Evolutionary conservation across 768 basidiomycete species (phyloP).

Genomic region (Russula dissimulans): DNA sequence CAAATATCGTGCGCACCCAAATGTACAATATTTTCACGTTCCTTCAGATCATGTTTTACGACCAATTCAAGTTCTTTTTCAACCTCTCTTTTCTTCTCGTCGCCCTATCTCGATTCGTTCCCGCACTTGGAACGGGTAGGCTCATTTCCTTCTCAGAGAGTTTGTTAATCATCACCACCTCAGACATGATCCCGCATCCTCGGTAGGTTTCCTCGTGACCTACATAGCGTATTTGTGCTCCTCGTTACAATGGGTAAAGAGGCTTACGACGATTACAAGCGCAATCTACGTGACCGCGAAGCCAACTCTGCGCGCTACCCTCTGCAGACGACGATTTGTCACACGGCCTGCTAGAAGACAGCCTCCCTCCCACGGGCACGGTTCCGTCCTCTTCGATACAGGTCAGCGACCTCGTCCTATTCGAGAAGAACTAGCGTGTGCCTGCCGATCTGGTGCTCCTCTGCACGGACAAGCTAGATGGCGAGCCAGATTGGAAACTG

Average conservation of each 20-base stretch:
- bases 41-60: conserved; percentile 93
- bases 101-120: conserved; percentile 89
- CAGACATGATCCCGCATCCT: neutral
- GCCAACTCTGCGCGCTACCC: conserved; percentile 89
- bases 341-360: conserved; percentile 11
- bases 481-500: conserved; percentile 99
- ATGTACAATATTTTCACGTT: conserved; percentile 97
- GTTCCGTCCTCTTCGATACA: conserved; percentile 82
- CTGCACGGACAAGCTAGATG: conserved; percentile 93
- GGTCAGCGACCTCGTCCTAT: conserved; percentile 81
- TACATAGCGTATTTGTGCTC: conserved; percentile 93
- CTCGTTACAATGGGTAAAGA: conserved; percentile 97
- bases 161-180: neutral
- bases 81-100: conserved; percentile 97
- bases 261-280: conserved; percentile 96
- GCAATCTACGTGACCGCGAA: conserved; percentile 83
- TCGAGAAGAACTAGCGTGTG: conserved; percentile 97
- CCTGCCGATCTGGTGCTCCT: conserved; percentile 91
- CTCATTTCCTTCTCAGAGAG: conserved; percentile 3
- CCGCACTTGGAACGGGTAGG: conserved; percentile 90
- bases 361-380: conserved; percentile 39
- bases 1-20: conserved; percentile 93
- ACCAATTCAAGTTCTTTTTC: conserved; percentile 99
- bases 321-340: conserved; percentile 21
- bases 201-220: conserved; percentile 84